A percentile compares a stretch with the other conserved stretches of the same genome.
phyloP scores from a whole-genome alignment of 1,284 basidiomycete species.

The Sporisorium sorghi region DNA sequence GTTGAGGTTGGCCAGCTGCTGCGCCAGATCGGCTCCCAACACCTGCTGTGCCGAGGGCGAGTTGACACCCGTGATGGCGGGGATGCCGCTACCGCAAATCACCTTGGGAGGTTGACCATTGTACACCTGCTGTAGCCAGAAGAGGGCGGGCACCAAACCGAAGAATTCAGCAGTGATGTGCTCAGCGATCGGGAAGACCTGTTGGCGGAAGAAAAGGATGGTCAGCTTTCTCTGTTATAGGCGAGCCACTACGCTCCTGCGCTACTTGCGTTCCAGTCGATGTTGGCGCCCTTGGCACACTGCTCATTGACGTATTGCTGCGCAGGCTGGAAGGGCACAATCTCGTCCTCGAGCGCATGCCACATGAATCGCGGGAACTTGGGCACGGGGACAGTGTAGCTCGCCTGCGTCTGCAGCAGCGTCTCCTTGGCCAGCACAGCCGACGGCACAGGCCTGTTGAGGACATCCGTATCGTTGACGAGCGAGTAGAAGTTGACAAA shows the following conservation, averaged over 20 bases:
- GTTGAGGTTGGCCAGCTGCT: conserved; percentile 18
- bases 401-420: conserved; percentile 38
- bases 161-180: conserved; percentile 49
- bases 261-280: conserved; percentile 41
- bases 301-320: conserved; percentile 57
- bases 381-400: conserved; percentile 43
- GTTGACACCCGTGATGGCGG: conserved; percentile 10
- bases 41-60: conserved; percentile 22
- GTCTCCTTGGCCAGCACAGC: conserved; percentile 38
- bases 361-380: conserved; percentile 59
- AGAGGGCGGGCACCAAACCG: conserved; percentile 36
- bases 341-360: conserved; percentile 60
- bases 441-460: conserved; percentile 27
- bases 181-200: conserved; percentile 40
- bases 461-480: conserved; percentile 47
- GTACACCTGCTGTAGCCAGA: conserved; percentile 43
- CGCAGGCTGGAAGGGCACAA: conserved; percentile 55
- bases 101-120: conserved; percentile 37
- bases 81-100: conserved; percentile 28
- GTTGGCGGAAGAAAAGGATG: no score
- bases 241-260: not conserved
- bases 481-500: conserved; percentile 41
- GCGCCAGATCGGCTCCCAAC: conserved; percentile 29
- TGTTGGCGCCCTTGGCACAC: conserved; percentile 60
- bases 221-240: not conserved